Evolutionary conservation across 2,329 filamentous ascomycete genomes (phyloP).

Genomic region (Beauveria australis): DNA sequence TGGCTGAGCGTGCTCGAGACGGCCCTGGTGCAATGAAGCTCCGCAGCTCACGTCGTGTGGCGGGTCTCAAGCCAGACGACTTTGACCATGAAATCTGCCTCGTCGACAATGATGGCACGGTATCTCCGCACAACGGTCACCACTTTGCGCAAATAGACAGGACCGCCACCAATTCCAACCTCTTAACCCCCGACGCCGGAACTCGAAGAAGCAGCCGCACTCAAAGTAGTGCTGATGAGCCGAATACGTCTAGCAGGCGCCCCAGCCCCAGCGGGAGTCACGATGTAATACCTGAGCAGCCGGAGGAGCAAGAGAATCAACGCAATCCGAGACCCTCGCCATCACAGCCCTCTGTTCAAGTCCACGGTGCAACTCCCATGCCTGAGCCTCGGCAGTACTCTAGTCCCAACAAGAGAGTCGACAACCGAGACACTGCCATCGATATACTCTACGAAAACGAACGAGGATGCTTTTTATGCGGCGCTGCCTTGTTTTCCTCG

Average conservation of each 20-base stretch:
- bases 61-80: conserved; percentile 48
- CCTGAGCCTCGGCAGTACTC: conserved; percentile 24
- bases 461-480: conserved; percentile 81
- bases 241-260: neutral
- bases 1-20: neutral
- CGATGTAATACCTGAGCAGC: conserved; percentile 4
- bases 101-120: conserved; percentile 43
- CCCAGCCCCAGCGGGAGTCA: conserved; percentile 1
- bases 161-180: conserved; percentile 11
- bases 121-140: conserved; percentile 1
- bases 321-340: conserved; percentile 15
- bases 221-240: neutral
- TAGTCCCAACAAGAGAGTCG: conserved; percentile 23
- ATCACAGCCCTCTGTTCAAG: conserved; percentile 25
- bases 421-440: conserved; percentile 50
- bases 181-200: conserved; percentile 9
- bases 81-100: conserved; percentile 66
- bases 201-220: conserved; percentile 2
- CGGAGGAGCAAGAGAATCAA: conserved; percentile 3
- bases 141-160: conserved; percentile 7
- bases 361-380: conserved; percentile 22
- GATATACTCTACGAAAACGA: conserved; percentile 96
- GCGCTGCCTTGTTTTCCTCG: conserved; percentile 79
- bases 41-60: conserved; percentile 46
- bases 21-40: conserved; percentile 19